Evolutionary conservation across 23 red algal species (phyloP), one percentile per base, ranked within the genome.

Genomic region (Cyanidioschyzon merolae): DNA sequence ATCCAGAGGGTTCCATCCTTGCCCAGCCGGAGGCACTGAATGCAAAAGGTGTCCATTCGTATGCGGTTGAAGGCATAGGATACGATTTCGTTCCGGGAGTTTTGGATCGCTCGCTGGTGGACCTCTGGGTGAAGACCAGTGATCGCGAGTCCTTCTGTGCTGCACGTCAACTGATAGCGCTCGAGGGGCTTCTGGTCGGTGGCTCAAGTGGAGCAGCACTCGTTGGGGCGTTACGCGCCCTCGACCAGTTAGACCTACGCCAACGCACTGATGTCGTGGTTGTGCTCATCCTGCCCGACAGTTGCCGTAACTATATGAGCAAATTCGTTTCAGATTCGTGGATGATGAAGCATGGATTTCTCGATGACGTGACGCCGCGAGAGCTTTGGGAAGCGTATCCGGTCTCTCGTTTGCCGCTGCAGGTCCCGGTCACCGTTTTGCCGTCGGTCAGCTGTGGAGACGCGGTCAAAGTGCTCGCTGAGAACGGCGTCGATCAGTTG

Each of bases 21-120:
- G 80, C 80, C 1, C 83, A 86, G 75, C 54, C 77, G 1, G 51
- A 68, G n/a, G 7, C 57, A 34, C 35, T 68, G n/a, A 68, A 79
- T 38, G 40, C 26, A n/a, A 1, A 30, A 15, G 75, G 77, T 35
- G 68, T 81, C n/a, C 38, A 71, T 81, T 30, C 83, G 58, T 80
- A 86, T 38, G 68, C 58, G 75, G 71, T 86, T 12, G 76, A 86
- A 71, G 83, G 83, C 1, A 86, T 86, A 18, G 83, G 83, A 1
- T 79, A 79, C 71, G 83, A 80, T 75, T 86, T 86, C 79, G 50
- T 86, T 68, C 83, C 83, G 58, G 38, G 35, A 30, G 77, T 86
- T 21, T 38, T 86, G 41, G 83, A 86, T 71, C 75, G 76, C 37
- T 75, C 74, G 31, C 26, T 86, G 32, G 39, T 79, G 38, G 83